phyloP scores from a whole-genome alignment of 1,284 basidiomycete genomes.

The Amylostereum areolatum region DNA sequence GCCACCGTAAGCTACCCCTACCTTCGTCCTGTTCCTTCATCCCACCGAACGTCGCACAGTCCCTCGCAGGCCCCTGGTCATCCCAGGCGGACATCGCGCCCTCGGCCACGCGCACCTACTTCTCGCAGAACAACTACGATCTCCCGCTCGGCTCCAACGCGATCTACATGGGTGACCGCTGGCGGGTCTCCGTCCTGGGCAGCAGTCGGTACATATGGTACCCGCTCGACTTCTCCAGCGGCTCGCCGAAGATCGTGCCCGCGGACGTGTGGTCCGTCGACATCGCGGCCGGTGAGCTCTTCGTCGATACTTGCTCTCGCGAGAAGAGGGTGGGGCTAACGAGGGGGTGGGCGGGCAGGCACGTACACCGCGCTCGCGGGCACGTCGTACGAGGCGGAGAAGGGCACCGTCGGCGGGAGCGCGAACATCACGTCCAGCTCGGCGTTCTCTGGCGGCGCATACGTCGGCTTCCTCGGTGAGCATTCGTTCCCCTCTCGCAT shows the following conservation, averaged over 20 bases:
- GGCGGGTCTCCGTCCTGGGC: constrained; percentile 49
- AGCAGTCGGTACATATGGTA: constrained; percentile 59
- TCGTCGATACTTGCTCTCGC: background rate
- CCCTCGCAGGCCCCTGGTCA: constrained; percentile 51
- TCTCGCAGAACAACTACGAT: constrained; percentile 57
- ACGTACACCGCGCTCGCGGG: constrained; percentile 46
- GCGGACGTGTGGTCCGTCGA: constrained; percentile 57
- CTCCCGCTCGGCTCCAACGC: constrained; percentile 43
- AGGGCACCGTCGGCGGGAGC: constrained; percentile 43
- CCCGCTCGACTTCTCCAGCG: constrained; percentile 48
- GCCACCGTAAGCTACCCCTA: constrained; percentile 32
- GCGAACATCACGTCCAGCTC: constrained; percentile 36
- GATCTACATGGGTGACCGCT: constrained; percentile 64
- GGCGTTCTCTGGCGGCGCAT: constrained; percentile 47
- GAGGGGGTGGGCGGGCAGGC: constrained; percentile 20
- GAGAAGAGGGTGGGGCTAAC: background rate
- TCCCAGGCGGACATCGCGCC: constrained; percentile 53
- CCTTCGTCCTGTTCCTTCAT: constrained; percentile 1
- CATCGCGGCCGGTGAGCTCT: constrained; percentile 31
- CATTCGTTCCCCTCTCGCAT: too few relatives aligned
- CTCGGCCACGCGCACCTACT: constrained; percentile 45
- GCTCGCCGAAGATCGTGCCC: constrained; percentile 44
- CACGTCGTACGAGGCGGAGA: constrained; percentile 52
- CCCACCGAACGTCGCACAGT: constrained; percentile 24
- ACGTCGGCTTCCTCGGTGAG: constrained; percentile 43